Base-by-base conservation (phyloP, 768 basidiomycete genomes). In the Lactifluus volemus region DNA sequence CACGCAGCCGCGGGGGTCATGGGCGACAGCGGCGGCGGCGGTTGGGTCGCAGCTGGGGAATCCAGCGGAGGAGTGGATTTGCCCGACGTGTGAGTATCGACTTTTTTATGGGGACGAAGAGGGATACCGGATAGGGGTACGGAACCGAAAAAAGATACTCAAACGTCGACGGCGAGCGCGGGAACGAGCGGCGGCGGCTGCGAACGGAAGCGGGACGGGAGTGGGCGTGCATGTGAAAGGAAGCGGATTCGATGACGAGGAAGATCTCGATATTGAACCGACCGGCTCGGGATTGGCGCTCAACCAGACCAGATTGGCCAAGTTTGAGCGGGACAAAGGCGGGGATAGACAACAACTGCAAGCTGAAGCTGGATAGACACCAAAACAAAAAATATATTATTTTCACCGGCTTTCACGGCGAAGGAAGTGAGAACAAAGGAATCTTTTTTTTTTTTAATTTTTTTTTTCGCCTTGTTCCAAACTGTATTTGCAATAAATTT, bases 1-100 rank as follows among this genome's bases (percentile, higher is more conserved):
- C 11, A 69, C 70, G 53, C 67, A 68, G 64, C 59, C 55, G 62
- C 53, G 59, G 19, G 54, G 63, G 7, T 64, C 71, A 63, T 53
- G 57, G 19, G 55, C 61, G 9, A 63, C 71, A 65, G 62, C 72
- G 19, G 55, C 61, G 9, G 64, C 71, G 66, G 62, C 72, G 38
- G 59, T 72, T 29, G 67, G 68, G 25, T 21, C 73, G 30, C 71
- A 72, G 61, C 72, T 85, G 55, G 79, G 78, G 25, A 79, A 83
- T 60, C 83, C 85, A 8, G 78, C 74, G 38, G 92, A 97, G 25
- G 96, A 98, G 71, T 97, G 91, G 87, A 86, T 98, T 60, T 98
- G 96, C 71, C 82, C 88, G 63, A 89, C 88, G 68, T 98, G 96
- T 77, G 96, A 98, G 74, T 95, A 93, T 71, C 79, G 84, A 60